These are phyloP conservation scores for Rhodamnia rubescens DNA, from an alignment of 345 rosid species.

Conservation along the genomic window DNA sequence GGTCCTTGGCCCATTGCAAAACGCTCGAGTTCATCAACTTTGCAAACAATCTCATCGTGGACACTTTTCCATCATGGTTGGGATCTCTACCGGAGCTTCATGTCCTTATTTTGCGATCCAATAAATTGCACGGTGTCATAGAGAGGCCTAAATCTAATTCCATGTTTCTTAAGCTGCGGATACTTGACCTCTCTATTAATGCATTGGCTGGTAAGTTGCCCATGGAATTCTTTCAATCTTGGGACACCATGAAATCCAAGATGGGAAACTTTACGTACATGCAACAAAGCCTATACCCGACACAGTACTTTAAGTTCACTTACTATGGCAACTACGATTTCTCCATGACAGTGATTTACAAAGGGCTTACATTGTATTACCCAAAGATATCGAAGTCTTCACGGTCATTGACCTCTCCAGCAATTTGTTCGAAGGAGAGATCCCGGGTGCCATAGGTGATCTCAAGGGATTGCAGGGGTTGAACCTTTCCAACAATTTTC, in stretches of 20 bases:
- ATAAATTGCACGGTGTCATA: neutral
- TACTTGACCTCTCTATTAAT: slow-evolving; percentile 7
- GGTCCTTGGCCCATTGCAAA: neutral
- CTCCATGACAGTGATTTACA: neutral
- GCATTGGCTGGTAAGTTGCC: slow-evolving; percentile 5
- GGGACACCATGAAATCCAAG: slow-evolving; percentile 9
- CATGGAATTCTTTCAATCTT: neutral
- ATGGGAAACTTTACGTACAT: no score
- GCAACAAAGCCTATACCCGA: neutral
- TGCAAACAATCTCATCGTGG: neutral
- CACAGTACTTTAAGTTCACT: neutral
- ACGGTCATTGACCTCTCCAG: neutral
- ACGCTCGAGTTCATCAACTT: neutral
- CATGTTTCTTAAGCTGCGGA: neutral
- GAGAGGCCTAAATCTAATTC: neutral
- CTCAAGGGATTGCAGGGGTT: neutral
- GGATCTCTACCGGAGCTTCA: neutral
- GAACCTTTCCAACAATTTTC: slow-evolving; percentile 1
- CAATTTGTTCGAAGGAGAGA: slow-evolving; percentile 5
- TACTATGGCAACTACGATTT: neutral
- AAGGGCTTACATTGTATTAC: neutral
- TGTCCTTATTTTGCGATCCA: neutral
- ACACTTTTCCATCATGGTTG: neutral
- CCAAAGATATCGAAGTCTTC: neutral
- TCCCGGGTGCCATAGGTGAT: slow-evolving; percentile 3